phyloP scores from a whole-genome alignment of 225 moss, liverwort and hornwort genomes.

The Marchantia polymorpha region DNA sequence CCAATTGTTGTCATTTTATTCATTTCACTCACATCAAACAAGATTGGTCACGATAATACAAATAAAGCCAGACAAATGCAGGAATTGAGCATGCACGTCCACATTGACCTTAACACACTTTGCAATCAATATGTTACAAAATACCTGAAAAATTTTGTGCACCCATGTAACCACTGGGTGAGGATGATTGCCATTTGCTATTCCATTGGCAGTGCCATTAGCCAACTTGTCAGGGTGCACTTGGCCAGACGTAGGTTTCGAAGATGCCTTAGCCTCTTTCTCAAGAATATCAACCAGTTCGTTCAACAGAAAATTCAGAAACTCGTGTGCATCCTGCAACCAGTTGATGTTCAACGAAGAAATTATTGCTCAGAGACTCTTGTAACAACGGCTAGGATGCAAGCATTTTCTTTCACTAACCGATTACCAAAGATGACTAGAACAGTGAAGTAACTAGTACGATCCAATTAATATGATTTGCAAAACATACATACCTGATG shows the following conservation, averaged over 20 bases:
- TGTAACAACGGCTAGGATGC: neutral
- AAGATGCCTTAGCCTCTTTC: slow-evolving; percentile 90
- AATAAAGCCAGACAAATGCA: too few species aligned
- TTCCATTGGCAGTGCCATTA: slow-evolving; percentile 79
- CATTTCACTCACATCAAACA: too few species aligned
- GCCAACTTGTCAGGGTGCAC: slow-evolving; percentile 60
- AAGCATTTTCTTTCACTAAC: neutral
- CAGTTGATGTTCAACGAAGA: neutral
- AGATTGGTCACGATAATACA: too few species aligned
- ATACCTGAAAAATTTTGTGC: slow-evolving; percentile 93
- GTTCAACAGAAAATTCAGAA: slow-evolving; percentile 93
- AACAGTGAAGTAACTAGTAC: too few species aligned
- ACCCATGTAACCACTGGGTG: slow-evolving; percentile 83
- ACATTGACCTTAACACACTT: too few species aligned
- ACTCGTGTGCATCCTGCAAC: slow-evolving; percentile 92
- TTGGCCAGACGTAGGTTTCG: slow-evolving; percentile 75
- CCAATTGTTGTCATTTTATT: too few species aligned
- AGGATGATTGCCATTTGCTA: slow-evolving; percentile 76
- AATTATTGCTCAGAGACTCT: too few species aligned
- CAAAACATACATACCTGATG: slow-evolving; percentile 62
- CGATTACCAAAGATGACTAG: too few species aligned
- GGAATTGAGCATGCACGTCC: too few species aligned
- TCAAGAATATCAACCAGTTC: slow-evolving; percentile 97
- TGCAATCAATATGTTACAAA: neutral
- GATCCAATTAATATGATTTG: neutral